Evolutionary conservation across 2,329 filamentous ascomycete genomes (phyloP).

Genomic region (Aspergillus sp.): DNA sequence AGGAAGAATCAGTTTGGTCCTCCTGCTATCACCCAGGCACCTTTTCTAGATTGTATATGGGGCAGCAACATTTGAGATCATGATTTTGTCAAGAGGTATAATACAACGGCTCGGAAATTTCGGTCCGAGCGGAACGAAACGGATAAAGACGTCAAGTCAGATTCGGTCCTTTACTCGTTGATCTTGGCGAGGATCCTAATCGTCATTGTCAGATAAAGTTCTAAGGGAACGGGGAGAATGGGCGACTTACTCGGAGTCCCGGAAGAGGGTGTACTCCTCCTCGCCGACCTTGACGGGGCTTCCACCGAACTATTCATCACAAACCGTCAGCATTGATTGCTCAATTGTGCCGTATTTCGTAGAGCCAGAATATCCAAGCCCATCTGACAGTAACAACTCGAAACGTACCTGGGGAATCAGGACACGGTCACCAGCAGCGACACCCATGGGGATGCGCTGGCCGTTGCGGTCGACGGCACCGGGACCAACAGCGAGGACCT

Average conservation of each 20-base stretch:
- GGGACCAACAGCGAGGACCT: constrained; percentile 92
- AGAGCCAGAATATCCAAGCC: not conserved
- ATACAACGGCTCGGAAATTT: constrained; percentile 34
- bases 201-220: constrained; percentile 23
- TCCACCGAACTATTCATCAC: constrained; percentile 74
- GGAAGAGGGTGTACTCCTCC: constrained; percentile 93
- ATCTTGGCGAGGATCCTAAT: constrained; percentile 95
- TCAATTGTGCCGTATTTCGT: not conserved
- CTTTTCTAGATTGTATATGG: constrained; percentile 27
- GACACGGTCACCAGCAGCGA: constrained; percentile 83
- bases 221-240: not conserved
- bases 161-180: constrained; percentile 73
- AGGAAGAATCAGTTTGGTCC: constrained; percentile 1
- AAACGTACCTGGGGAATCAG: constrained; percentile 85
- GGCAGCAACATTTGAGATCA: constrained; percentile 30
- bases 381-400: not conserved
- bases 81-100: constrained; percentile 37
- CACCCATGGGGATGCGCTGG: constrained; percentile 83
- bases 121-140: constrained; percentile 24
- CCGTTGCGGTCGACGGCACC: constrained; percentile 86
- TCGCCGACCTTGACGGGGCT: constrained; percentile 97
- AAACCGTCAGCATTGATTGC: constrained; percentile 26
- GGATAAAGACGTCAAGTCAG: constrained; percentile 21
- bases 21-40: constrained; percentile 9
- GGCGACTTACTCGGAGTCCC: constrained; percentile 89